phyloP scores from a whole-genome alignment of 768 basidiomycete species.

The Xanthoconium purpureum region DNA sequence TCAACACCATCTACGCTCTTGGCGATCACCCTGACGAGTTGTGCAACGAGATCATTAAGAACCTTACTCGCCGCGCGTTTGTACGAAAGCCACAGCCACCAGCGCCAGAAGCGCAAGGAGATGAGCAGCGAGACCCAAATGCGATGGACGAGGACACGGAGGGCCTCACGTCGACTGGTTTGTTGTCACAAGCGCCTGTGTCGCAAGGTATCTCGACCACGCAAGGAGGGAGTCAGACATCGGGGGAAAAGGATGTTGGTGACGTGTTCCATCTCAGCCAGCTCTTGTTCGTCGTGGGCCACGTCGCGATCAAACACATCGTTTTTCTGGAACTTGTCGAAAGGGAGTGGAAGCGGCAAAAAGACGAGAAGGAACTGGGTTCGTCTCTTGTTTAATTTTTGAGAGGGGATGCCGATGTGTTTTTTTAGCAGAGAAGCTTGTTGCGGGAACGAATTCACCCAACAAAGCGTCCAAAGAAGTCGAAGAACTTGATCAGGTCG shows the following conservation, averaged over 20 bases:
- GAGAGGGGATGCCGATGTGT: background rate
- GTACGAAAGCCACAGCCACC: constrained; percentile 24
- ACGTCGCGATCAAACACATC: constrained; percentile 96
- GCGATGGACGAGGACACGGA: constrained; percentile 51
- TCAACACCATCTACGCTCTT: constrained; percentile 93
- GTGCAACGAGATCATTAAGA: constrained; percentile 78
- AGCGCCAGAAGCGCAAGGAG: background rate
- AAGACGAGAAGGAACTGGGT: constrained; percentile 85
- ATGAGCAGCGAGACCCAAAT: constrained; percentile 40
- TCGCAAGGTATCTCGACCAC: constrained; percentile 17
- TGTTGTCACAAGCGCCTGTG: constrained; percentile 17
- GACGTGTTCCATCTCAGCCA: constrained; percentile 90
- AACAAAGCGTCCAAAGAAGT: constrained; percentile 50
- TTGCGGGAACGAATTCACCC: constrained; percentile 35
- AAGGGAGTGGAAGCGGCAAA: constrained; percentile 93
- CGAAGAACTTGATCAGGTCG: constrained; percentile 96
- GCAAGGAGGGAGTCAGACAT: constrained; percentile 5
- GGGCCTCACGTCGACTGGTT: constrained; percentile 24
- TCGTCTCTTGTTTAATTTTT: constrained; percentile 19
- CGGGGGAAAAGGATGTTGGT: constrained; percentile 52
- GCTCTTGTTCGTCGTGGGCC: constrained; percentile 92
- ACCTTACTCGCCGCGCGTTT: constrained; percentile 75
- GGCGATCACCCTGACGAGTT: constrained; percentile 90
- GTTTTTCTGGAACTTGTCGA: constrained; percentile 95
- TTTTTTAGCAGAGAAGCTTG: constrained; percentile 57